A percentile compares a stretch with the other conserved stretches of the same genome.
phyloP scores from a whole-genome alignment of 352 stramenopile species.

The Elongisporangium senticosum region DNA sequence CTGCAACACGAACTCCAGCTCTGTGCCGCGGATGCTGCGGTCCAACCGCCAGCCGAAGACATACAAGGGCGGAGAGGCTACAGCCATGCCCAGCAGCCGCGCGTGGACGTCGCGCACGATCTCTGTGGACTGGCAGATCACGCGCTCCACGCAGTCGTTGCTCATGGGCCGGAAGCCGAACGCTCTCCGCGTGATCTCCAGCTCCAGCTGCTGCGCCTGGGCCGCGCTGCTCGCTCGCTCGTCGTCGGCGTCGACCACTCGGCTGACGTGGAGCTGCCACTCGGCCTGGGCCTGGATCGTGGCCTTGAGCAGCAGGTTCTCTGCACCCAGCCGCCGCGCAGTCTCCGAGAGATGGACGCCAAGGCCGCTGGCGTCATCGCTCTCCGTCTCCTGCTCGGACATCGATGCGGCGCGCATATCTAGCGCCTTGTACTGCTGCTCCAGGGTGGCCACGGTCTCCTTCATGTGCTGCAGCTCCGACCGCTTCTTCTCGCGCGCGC shows the following conservation, averaged over 20 bases:
- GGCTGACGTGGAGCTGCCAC: conserved; percentile 39
- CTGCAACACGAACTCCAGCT: conserved; percentile 43
- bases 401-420: conserved; percentile 8
- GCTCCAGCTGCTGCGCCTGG: neutral
- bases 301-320: conserved; percentile 45
- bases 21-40: conserved; percentile 24
- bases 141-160: conserved; percentile 16
- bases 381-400: neutral
- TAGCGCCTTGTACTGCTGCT: conserved; percentile 34
- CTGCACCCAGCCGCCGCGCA: conserved; percentile 27
- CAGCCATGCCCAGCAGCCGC: conserved; percentile 6
- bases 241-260: conserved; percentile 27
- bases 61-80: conserved; percentile 6
- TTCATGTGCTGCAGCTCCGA: conserved; percentile 39
- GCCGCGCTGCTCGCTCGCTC: neutral
- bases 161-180: conserved; percentile 21
- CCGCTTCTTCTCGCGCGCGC: conserved; percentile 37
- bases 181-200: neutral
- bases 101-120: conserved; percentile 14
- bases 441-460: conserved; percentile 28
- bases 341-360: neutral
- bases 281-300: conserved; percentile 38
- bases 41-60: conserved; percentile 44
- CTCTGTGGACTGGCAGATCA: conserved; percentile 21
- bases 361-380: neutral